A percentile compares a stretch with the other conserved stretches of the same genome.
Conservation (phyloP, 78 protist species). For the Cavenderia fasciculata region DNA sequence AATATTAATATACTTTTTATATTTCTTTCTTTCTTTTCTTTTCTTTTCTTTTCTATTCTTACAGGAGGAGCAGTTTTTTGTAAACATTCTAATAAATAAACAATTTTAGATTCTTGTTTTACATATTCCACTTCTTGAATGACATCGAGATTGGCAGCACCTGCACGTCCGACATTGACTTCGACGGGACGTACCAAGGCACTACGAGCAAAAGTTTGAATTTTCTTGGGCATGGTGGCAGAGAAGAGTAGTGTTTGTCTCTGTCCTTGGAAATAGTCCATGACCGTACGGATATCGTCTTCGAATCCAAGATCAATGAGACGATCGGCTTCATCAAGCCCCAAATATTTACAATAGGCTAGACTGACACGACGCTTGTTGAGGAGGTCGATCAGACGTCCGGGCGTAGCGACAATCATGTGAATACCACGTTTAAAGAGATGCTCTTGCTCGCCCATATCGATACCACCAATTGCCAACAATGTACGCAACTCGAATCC, state of each 20-base stretch:
- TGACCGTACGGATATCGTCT: conserved; percentile 91
- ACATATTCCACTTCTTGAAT: conserved; percentile 95
- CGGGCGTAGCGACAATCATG: conserved; percentile 96
- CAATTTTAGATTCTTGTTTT: conserved; percentile 91
- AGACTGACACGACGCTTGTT: conserved; percentile 80
- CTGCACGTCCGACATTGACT: conserved; percentile 96
- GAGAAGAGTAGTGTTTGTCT: conserved; percentile 95
- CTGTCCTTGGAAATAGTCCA: conserved; percentile 87
- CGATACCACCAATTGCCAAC: conserved; percentile 87
- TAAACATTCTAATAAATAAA: conserved; percentile 97
- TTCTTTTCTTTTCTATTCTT: background rate
- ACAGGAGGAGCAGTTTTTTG: conserved; percentile 99
- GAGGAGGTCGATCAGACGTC: conserved; percentile 94
- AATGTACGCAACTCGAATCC: conserved; percentile 24
- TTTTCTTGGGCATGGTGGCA: conserved; percentile 96
- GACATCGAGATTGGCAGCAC: conserved; percentile 96
- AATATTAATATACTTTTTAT: no score
- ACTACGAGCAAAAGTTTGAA: conserved; percentile 85
- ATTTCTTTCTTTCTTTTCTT: no score
- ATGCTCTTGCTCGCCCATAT: conserved; percentile 77
- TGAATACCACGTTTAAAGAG: conserved; percentile 86
- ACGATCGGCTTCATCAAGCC: conserved; percentile 98
- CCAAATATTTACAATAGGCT: conserved; percentile 82
- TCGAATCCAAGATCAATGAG: conserved; percentile 95
- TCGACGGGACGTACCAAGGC: conserved; percentile 92